These are phyloP conservation scores for Nemania bipapillata DNA, from an alignment of 2,329 filamentous ascomycete species.

Conservation along the genomic window DNA sequence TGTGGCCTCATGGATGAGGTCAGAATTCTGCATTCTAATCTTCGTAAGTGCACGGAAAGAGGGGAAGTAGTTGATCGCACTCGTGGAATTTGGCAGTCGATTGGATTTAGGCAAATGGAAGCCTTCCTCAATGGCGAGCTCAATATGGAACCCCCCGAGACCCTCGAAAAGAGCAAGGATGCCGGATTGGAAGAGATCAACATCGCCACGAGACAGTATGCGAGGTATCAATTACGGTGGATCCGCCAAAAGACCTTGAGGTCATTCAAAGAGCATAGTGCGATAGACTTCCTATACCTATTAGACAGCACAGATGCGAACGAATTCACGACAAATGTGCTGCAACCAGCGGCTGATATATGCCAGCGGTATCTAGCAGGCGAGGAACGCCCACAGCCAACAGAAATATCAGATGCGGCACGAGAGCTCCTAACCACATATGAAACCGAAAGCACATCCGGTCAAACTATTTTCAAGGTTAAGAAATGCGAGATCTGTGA, in stretches of 20 bases:
- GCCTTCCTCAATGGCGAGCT: slow-evolving; percentile 69
- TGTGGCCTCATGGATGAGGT: slow-evolving; percentile 63
- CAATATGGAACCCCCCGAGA: slow-evolving; percentile 47
- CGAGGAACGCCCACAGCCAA: slow-evolving; percentile 63
- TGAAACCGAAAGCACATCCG: slow-evolving; percentile 64
- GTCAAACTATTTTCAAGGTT: slow-evolving; percentile 53
- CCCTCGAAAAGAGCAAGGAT: slow-evolving; percentile 66
- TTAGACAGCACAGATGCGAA: slow-evolving; percentile 79
- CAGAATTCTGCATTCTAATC: slow-evolving; percentile 57
- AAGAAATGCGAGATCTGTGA: slow-evolving; percentile 79
- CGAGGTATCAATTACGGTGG: slow-evolving; percentile 85
- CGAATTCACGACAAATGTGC: slow-evolving; percentile 72
- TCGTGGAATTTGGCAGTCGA: slow-evolving; percentile 93
- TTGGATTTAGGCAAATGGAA: slow-evolving; percentile 92
- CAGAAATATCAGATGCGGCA: slow-evolving; percentile 61
- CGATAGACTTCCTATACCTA: slow-evolving; percentile 73
- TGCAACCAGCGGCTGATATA: slow-evolving; percentile 70
- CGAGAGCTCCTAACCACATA: slow-evolving; percentile 68
- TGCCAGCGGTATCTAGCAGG: slow-evolving; percentile 71
- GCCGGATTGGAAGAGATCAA: slow-evolving; percentile 79
- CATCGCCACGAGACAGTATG: slow-evolving; percentile 85
- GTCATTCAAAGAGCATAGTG: slow-evolving; percentile 67
- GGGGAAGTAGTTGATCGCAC: slow-evolving; percentile 74
- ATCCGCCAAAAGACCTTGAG: slow-evolving; percentile 84
- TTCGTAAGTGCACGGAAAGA: slow-evolving; percentile 50